Evolutionary conservation across 495 filamentous ascomycete genomes (phyloP).

Genomic region (Aspergillus nanangensis): DNA sequence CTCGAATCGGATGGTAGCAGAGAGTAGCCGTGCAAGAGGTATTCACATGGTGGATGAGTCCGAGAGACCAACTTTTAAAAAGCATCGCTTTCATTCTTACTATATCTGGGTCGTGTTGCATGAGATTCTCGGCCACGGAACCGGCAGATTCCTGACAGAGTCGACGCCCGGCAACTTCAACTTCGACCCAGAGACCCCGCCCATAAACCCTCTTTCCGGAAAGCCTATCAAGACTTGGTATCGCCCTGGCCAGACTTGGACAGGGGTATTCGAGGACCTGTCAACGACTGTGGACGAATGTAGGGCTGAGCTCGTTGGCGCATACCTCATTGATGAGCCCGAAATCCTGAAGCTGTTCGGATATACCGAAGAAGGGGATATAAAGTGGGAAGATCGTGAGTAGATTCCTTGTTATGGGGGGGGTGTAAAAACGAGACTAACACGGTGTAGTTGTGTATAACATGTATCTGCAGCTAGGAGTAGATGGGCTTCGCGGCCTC

Average conservation of each 20-base stretch:
- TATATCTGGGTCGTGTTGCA: constrained; percentile 40
- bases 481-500: constrained; percentile 40
- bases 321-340: constrained; percentile 38
- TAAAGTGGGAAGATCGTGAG: constrained; percentile 28
- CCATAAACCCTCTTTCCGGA: constrained; percentile 38
- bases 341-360: constrained; percentile 40
- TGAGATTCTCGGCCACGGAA: constrained; percentile 44
- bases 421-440: background rate
- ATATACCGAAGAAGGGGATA: constrained; percentile 13
- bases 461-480: constrained; percentile 38
- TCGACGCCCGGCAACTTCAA: constrained; percentile 31
- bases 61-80: constrained; percentile 31
- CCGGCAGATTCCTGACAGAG: constrained; percentile 25
- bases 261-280: constrained; percentile 37
- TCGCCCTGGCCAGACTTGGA: constrained; percentile 44
- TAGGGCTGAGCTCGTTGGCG: constrained; percentile 37
- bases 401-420: background rate
- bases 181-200: constrained; percentile 37
- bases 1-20: constrained; percentile 37
- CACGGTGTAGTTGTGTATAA: constrained; percentile 36
- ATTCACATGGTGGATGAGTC: constrained; percentile 32
- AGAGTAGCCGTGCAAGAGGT: constrained; percentile 25
- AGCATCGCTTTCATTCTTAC: constrained; percentile 32
- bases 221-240: constrained; percentile 43
- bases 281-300: constrained; percentile 47